Percentiles rank a stretch among this genome's conserved stretches.
These are phyloP conservation scores for Ophiostoma angusticollis DNA, from an alignment of 2,329 filamentous ascomycete genomes.

Conservation along the genomic window DNA sequence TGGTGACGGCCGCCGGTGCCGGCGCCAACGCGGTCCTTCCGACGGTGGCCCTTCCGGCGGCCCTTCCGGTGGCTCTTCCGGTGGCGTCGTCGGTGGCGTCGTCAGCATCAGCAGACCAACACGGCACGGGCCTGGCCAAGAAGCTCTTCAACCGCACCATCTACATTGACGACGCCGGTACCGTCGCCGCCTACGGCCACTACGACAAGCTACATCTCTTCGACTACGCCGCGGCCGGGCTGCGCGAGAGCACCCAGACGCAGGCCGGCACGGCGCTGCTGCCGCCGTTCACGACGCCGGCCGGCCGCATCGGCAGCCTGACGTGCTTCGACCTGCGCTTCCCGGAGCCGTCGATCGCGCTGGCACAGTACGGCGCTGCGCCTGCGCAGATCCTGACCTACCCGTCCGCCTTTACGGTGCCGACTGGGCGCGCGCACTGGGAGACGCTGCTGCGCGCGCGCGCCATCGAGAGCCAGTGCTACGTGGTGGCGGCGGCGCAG, in stretches of 20 bases:
- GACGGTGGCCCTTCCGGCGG: no score
- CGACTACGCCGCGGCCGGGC: constrained; percentile 43
- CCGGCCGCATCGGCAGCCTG: constrained; percentile 64
- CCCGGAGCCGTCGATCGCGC: constrained; percentile 57
- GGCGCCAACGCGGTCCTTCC: constrained; percentile 13
- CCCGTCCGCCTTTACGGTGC: constrained; percentile 80
- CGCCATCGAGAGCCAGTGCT: constrained; percentile 81
- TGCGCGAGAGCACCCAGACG: constrained; percentile 28
- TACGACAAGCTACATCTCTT: constrained; percentile 93
- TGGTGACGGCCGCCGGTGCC: constrained; percentile 21
- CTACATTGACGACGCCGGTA: constrained; percentile 34
- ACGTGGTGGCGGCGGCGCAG: constrained; percentile 78
- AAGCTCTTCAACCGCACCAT: constrained; percentile 41
- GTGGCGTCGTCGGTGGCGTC: constrained; percentile 18
- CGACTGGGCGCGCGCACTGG: constrained; percentile 81
- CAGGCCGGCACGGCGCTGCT: constrained; percentile 22
- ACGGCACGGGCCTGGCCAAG: constrained; percentile 4
- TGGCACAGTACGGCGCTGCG: constrained; percentile 32
- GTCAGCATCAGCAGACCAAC: neutral
- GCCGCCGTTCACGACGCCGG: constrained; percentile 55
- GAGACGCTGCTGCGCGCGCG: constrained; percentile 62
- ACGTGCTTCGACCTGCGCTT: constrained; percentile 92
- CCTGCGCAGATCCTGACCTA: constrained; percentile 68
- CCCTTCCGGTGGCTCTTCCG: no score
- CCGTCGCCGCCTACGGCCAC: constrained; percentile 23